A percentile compares a stretch with the other conserved stretches of the same genome.
These are phyloP conservation scores for Colletotrichum noveboracense DNA, from an alignment of 2,329 filamentous ascomycete species.

Conservation along the genomic window DNA sequence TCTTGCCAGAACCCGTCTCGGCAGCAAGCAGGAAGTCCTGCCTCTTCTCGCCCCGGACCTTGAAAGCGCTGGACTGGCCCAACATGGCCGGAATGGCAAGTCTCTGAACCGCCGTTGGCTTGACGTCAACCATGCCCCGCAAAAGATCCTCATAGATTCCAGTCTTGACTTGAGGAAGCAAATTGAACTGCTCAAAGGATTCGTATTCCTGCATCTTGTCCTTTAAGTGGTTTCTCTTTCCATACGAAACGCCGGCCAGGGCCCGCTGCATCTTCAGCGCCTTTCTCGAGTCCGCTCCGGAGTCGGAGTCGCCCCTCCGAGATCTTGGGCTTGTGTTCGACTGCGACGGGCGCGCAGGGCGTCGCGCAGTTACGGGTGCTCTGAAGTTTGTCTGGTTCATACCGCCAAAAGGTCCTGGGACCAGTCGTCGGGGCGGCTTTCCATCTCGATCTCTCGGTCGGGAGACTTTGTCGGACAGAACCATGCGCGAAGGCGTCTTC, in stretches of 20 bases:
- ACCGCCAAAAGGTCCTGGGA: constrained; percentile 56
- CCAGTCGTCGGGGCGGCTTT: constrained; percentile 40
- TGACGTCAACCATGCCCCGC: constrained; percentile 74
- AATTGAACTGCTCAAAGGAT: constrained; percentile 79
- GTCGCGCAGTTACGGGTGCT: constrained; percentile 25
- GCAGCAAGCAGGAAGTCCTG: constrained; percentile 82
- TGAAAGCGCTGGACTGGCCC: constrained; percentile 53
- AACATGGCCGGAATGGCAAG: constrained; percentile 86
- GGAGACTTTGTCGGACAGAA: constrained; percentile 59
- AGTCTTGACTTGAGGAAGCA: constrained; percentile 74
- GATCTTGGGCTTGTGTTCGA: constrained; percentile 35
- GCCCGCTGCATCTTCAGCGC: constrained; percentile 94
- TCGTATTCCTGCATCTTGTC: constrained; percentile 69
- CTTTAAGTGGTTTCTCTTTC: constrained; percentile 59
- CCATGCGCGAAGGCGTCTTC: constrained; percentile 59
- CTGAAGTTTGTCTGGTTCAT: constrained; percentile 61
- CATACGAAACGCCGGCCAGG: constrained; percentile 78
- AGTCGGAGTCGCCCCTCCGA: constrained; percentile 32
- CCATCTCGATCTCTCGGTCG: constrained; percentile 38
- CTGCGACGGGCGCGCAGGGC: not conserved
- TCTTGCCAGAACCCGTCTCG: constrained; percentile 97
- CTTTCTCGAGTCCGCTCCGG: constrained; percentile 50
- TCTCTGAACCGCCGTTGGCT: constrained; percentile 87
- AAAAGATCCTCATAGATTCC: constrained; percentile 78
- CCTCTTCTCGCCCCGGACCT: constrained; percentile 33